Conservation (phyloP, 2,329 filamentous ascomycete species). For the Cercospora sesami region DNA sequence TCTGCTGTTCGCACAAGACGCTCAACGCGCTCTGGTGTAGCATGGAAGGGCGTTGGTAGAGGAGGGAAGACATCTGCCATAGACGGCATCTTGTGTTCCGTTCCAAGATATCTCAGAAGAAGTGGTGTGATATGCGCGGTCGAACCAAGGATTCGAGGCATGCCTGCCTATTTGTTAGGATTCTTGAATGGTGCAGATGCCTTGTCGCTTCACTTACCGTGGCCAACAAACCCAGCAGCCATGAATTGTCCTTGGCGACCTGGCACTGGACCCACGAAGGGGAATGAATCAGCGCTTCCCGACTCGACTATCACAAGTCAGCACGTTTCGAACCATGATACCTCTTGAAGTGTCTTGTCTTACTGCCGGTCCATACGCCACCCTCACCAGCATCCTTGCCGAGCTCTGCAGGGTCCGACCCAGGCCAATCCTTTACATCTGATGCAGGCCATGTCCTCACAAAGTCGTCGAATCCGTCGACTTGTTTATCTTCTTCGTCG, state of each 20-base stretch:
- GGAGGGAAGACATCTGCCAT: constrained; percentile 29
- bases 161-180: constrained; percentile 25
- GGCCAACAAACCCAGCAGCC: constrained; percentile 34
- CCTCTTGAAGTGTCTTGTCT: constrained; percentile 7
- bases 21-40: constrained; percentile 34
- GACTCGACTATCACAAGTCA: constrained; percentile 21
- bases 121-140: constrained; percentile 35
- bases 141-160: constrained; percentile 39
- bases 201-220: constrained; percentile 21
- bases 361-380: constrained; percentile 37
- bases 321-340: neutral
- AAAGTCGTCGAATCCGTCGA: constrained; percentile 35
- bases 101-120: constrained; percentile 29
- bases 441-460: constrained; percentile 35
- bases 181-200: too few species aligned
- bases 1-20: constrained; percentile 22
- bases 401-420: constrained; percentile 23
- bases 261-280: constrained; percentile 34
- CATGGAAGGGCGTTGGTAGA: constrained; percentile 36
- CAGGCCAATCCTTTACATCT: constrained; percentile 33
- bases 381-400: constrained; percentile 30
- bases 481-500: constrained; percentile 34
- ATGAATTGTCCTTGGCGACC: constrained; percentile 32
- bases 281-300: constrained; percentile 28
- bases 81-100: constrained; percentile 28